Evolutionary conservation across 345 rosid species (phyloP).

Genomic region (Syzygium aromaticum): DNA sequence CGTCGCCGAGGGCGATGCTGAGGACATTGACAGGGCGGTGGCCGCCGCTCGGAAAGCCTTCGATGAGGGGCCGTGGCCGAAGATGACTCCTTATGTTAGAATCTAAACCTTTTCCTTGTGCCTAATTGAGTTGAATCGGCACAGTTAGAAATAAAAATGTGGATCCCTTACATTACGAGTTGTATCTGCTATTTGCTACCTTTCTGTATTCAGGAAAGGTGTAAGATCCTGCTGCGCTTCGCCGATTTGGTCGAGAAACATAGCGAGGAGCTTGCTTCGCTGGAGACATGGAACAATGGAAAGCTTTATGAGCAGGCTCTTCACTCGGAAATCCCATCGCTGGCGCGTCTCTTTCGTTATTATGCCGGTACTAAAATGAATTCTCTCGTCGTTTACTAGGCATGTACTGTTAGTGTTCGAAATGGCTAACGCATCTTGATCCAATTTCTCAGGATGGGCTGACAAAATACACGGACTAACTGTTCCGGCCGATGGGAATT

Average conservation of each 20-base stretch:
- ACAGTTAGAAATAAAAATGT: not conserved
- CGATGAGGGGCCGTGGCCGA: slow-evolving; percentile 58
- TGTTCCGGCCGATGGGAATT: not conserved
- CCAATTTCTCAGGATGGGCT: not conserved
- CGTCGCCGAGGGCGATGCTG: slow-evolving; percentile 47
- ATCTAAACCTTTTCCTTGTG: not conserved
- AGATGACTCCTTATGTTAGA: slow-evolving; percentile 34
- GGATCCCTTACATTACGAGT: not conserved
- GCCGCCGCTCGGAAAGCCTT: slow-evolving; percentile 47
- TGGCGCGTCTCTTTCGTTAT: slow-evolving; percentile 62
- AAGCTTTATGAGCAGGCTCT: slow-evolving; percentile 63
- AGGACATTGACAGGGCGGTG: slow-evolving; percentile 44
- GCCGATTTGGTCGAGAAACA: slow-evolving; percentile 88
- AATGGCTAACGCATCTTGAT: not conserved
- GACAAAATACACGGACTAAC: not conserved
- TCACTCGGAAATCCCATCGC: slow-evolving; percentile 46
- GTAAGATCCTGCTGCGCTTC: slow-evolving; percentile 46
- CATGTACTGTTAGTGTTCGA: not conserved
- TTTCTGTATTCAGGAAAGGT: slow-evolving; percentile 57
- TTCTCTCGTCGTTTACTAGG: not conserved
- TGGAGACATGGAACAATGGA: slow-evolving; percentile 93
- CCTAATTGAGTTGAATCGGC: not conserved
- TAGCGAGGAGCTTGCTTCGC: slow-evolving; percentile 60
- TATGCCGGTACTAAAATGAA: slow-evolving; percentile 43
- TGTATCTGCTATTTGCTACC: not conserved